Base-by-base conservation (phyloP, 1,284 basidiomycete species). In the Trichosporon sp. region DNA sequence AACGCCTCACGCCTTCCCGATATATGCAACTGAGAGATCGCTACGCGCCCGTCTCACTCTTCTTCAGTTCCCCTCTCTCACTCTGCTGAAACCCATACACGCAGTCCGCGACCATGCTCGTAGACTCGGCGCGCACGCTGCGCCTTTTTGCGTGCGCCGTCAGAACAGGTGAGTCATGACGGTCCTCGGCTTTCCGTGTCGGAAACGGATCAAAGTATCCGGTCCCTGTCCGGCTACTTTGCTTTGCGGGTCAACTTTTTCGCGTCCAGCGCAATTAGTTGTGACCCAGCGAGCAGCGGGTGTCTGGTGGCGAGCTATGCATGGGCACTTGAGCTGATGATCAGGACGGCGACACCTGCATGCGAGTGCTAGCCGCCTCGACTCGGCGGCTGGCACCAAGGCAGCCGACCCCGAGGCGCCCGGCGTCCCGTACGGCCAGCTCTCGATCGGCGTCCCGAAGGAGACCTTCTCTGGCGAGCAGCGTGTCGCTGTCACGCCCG, bases 401-500 rank as follows among this genome's bases (percentile, higher is more conserved):
- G 56, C 56, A 0, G 56, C 56, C 12, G 56, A 61, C 19, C 63
- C 63, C n/a, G 63, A 38, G 11, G 63, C 70, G 1, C 65, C 71
- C 2, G 90, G 90, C 21, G 86, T 86, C 69, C 89, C 91, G 21
- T 94, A 93, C 82, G 88, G 90, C 1, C 87, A 89, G 31, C 85
- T 94, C 63, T 89, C 87, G n/a, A 86, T 94, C 75, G 92, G 92
- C 48, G 88, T 92, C 31, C 92, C 92, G 8, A 87, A 87, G 69
- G 92, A 94, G 74, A 87, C 87, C 31, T 93, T 88, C 78, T 89
- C 90, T 1, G 88, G 90, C 75, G 92, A 94, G 81, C 87, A 89
- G 70, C 89, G 92, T 68, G 91, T 93, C 48, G 88, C 92, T 51
- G 84, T 94, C 16, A 92, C 92, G 0, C 92, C 92, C 4, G 87